These are phyloP conservation scores for Oenanthe javanica DNA, from an alignment of 140 eudicot genomes.

Conservation along the genomic window DNA sequence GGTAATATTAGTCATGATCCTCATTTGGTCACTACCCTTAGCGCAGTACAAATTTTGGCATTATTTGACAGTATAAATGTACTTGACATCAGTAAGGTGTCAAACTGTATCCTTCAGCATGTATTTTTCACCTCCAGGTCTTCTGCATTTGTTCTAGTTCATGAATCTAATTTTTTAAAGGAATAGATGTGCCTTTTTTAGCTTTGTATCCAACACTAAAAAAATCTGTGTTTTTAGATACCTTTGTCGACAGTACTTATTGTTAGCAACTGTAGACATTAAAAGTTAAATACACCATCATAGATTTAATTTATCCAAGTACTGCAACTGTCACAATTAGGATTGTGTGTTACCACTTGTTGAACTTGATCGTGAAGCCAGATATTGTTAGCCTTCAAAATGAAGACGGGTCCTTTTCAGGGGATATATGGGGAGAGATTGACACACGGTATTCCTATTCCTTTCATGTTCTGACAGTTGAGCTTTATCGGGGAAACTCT, in stretches of 20 bases:
- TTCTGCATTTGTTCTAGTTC: neutral
- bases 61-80: constrained; percentile 58
- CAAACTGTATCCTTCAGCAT: constrained; percentile 49
- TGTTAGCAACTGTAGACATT: neutral
- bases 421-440: constrained; percentile 88
- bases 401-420: constrained; percentile 91
- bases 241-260: neutral
- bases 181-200: neutral
- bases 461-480: neutral
- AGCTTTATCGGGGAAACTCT: neutral
- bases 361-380: constrained; percentile 14
- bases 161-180: neutral
- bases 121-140: neutral
- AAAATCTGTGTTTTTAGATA: neutral
- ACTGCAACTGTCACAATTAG: neutral
- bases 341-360: neutral
- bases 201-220: neutral
- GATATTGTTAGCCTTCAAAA: constrained; percentile 60
- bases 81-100: constrained; percentile 62
- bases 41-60: constrained; percentile 80
- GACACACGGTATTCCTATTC: constrained; percentile 28
- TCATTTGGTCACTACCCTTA: constrained; percentile 67
- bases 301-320: neutral
- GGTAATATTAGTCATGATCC: constrained; percentile 94
- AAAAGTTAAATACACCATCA: neutral